Evolutionary conservation across 148 eudicot genomes (phyloP).

Genomic region (Silene uniflora): DNA sequence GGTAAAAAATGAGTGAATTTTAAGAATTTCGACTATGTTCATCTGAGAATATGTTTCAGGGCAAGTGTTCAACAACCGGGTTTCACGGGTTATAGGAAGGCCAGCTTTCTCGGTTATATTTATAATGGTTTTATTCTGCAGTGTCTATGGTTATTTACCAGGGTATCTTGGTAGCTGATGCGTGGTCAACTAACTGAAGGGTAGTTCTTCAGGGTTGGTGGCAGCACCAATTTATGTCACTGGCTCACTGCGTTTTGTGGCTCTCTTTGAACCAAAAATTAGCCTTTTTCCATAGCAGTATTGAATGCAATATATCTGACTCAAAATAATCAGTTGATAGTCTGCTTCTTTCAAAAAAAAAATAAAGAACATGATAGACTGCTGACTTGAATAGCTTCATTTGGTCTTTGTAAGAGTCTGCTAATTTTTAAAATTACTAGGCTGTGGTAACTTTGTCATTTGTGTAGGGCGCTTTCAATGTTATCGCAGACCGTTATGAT

Average conservation of each 20-base stretch:
- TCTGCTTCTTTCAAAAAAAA: no score
- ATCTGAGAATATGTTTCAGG: no score
- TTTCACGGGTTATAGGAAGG: no score
- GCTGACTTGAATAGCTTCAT: no score
- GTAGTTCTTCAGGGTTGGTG: not conserved
- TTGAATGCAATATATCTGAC: not conserved
- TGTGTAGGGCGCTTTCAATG: no score
- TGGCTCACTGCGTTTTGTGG: not conserved
- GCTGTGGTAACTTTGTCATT: no score
- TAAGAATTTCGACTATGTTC: no score
- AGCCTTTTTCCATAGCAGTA: not conserved
- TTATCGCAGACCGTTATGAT: no score
- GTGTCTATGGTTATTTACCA: not conserved
- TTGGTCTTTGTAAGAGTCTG: no score
- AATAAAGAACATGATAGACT: no score
- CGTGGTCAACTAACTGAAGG: not conserved
- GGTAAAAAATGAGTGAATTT: not conserved
- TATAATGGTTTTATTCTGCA: not conserved
- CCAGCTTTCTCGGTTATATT: not conserved
- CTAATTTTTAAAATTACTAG: no score
- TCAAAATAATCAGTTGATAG: not conserved
- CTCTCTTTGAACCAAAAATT: not conserved
- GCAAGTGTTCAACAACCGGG: no score
- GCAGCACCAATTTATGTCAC: not conserved
- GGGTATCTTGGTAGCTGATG: not conserved